Evolutionary conservation across 495 filamentous ascomycete genomes (phyloP), one percentile per base, ranked within the genome.

Genomic region (Trichoderma parareesei): DNA sequence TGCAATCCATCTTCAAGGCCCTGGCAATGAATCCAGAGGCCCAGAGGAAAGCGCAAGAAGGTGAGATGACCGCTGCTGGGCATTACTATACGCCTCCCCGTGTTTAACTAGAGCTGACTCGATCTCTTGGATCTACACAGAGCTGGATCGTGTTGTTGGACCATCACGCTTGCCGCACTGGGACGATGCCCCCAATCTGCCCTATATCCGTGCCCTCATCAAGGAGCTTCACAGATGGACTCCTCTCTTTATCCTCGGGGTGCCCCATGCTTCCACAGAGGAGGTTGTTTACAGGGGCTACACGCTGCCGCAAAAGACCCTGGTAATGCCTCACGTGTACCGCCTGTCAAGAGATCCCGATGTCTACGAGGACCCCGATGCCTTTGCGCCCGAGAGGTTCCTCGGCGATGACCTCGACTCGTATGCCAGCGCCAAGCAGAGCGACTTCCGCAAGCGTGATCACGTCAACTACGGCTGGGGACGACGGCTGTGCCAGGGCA

Each of bases 391-490:
- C 0, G 79, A 82, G 41, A 71, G 82, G 6, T 82, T 77, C 65
- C 62, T 83, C 14, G 66, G 73, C 5, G 81, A 74, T 38, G 75
- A 82, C 43, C 74, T 81, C n/a, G 75, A 57, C 18, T 18, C 49
- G 5, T 33, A 33, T 8, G 13, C 5, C 6, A 57, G 49, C 20
- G 49, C 80, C 55, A 69, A 70, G 5, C 75, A 83, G 18, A 81
- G 81, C 0, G 87, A 87, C 65, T 84, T 82, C 1, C 78, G 79
- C 7, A 84, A 87, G 61, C 80, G 74, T 60, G 84, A 84, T 0
- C 86, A 86, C 68, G 86, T 86, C 83, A 87, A 82, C 5, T 87
- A 87, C 61, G 84, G 84, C 57, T 86, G 84, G 79, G 85, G 85
- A 33, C 77, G 85, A 2, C 76, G 85, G 5, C 79, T 86, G 33